phyloP scores from a whole-genome alignment of 2,329 filamentous ascomycete species.

The Pseudocercospora crystallina region DNA sequence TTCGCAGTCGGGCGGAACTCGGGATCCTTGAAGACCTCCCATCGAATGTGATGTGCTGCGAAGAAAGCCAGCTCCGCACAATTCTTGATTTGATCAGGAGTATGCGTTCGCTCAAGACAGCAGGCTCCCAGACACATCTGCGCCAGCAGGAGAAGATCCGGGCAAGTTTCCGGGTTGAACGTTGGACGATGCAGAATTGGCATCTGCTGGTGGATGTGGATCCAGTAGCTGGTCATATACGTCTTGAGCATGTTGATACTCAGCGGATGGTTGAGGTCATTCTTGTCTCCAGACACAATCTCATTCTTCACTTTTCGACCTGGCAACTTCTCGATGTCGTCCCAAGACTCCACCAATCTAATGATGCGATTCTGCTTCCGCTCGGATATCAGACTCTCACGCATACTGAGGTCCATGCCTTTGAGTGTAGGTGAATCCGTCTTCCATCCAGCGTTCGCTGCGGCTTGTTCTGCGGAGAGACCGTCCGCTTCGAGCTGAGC shows the following conservation, averaged over 20 bases:
- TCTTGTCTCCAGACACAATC: slow-evolving; percentile 75
- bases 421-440: slow-evolving; percentile 15
- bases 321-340: slow-evolving; percentile 73
- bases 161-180: slow-evolving; percentile 83
- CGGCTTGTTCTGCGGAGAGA: slow-evolving; percentile 4
- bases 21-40: slow-evolving; percentile 90
- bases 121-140: slow-evolving; percentile 93
- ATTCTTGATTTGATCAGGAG: slow-evolving; percentile 68
- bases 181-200: slow-evolving; percentile 94
- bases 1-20: slow-evolving; percentile 91
- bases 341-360: slow-evolving; percentile 76
- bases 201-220: slow-evolving; percentile 89
- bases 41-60: slow-evolving; percentile 86
- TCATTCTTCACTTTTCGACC: slow-evolving; percentile 72
- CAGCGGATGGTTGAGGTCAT: slow-evolving; percentile 61
- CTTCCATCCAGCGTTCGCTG: slow-evolving; percentile 4
- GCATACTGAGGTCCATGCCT: slow-evolving; percentile 70
- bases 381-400: slow-evolving; percentile 79
- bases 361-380: slow-evolving; percentile 77
- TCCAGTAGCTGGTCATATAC: slow-evolving; percentile 92
- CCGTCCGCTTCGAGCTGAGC: slow-evolving; percentile 29
- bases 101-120: slow-evolving; percentile 80
- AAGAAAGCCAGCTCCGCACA: slow-evolving; percentile 87
- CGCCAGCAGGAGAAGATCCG: slow-evolving; percentile 77
- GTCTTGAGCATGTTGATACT: slow-evolving; percentile 94